These are phyloP conservation scores for Vanrija humicola DNA, from an alignment of 1,284 basidiomycete genomes.

Conservation along the genomic window DNA sequence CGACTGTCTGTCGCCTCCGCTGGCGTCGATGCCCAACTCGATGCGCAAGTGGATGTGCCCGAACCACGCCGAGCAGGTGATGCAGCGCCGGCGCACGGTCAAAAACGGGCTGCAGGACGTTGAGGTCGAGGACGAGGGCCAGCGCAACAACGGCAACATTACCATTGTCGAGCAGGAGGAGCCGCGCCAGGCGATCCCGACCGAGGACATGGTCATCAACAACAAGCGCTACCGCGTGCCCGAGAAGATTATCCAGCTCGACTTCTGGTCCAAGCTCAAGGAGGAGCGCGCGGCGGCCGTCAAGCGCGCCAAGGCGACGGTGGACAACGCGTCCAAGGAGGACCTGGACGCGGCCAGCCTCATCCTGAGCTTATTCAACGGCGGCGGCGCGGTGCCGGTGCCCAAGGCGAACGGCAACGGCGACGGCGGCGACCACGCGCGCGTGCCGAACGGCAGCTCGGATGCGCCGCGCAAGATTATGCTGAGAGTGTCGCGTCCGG, in stretches of 20 bases:
- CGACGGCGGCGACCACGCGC: not conserved
- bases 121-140: conserved; percentile 64
- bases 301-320: not conserved
- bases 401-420: not conserved
- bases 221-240: conserved; percentile 86
- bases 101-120: conserved; percentile 63
- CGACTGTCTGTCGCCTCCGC: conserved; percentile 89
- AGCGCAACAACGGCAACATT: conserved; percentile 88
- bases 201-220: conserved; percentile 52
- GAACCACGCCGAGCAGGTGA: conserved; percentile 79
- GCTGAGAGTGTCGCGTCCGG: conserved; percentile 14
- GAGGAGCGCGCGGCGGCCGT: conserved; percentile 1
- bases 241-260: conserved; percentile 82
- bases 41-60: conserved; percentile 99
- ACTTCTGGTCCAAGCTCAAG: conserved; percentile 84
- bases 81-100: conserved; percentile 70
- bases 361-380: conserved; percentile 15
- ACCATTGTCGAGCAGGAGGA: conserved; percentile 71
- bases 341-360: conserved; percentile 33
- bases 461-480: conserved; percentile 12
- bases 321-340: conserved; percentile 15
- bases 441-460: too few species aligned
- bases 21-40: conserved; percentile 77
- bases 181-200: conserved; percentile 31
- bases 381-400: not conserved